Percentiles rank a stretch among this genome's conserved stretches.
Conservation (phyloP, 257 asterid species). For the Mitragyna speciosa region DNA sequence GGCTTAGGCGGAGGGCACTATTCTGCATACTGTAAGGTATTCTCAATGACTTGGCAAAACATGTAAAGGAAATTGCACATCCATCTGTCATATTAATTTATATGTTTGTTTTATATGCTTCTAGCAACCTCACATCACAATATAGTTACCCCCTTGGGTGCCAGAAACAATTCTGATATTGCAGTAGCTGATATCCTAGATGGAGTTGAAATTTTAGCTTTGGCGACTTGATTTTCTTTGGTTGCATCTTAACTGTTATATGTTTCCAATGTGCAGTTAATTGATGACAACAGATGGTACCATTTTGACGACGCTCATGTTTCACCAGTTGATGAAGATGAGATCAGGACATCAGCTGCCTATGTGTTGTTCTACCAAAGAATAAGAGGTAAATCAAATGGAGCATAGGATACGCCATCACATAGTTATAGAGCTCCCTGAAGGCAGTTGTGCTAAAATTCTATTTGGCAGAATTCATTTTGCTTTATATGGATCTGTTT, state of each 20-base stretch:
- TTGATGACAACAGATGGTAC: conserved; percentile 73
- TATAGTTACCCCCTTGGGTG: neutral
- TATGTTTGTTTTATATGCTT: neutral
- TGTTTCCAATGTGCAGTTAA: conserved; percentile 54
- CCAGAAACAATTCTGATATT: neutral
- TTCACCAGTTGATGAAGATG: conserved; percentile 63
- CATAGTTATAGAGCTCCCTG: conserved; percentile 32
- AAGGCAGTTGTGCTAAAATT: conserved; percentile 13
- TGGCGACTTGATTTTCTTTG: neutral
- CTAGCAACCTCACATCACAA: neutral
- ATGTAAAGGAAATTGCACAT: too few species aligned
- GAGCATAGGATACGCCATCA: conserved; percentile 49
- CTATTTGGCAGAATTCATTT: neutral
- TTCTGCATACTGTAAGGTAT: conserved; percentile 96
- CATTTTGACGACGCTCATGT: conserved; percentile 90
- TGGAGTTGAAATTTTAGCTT: neutral
- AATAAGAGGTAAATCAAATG: conserved; percentile 41
- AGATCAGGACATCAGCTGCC: conserved; percentile 86
- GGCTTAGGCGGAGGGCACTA: conserved; percentile 98
- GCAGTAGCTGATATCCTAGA: neutral
- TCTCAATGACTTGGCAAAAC: neutral
- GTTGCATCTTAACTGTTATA: neutral
- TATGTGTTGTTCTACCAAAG: conserved; percentile 88
- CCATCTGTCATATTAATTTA: neutral
- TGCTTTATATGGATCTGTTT: neutral